These are phyloP conservation scores for Cyclostephanos tholiformis DNA, from an alignment of 108 stramenopile genomes.

Conservation along the genomic window DNA sequence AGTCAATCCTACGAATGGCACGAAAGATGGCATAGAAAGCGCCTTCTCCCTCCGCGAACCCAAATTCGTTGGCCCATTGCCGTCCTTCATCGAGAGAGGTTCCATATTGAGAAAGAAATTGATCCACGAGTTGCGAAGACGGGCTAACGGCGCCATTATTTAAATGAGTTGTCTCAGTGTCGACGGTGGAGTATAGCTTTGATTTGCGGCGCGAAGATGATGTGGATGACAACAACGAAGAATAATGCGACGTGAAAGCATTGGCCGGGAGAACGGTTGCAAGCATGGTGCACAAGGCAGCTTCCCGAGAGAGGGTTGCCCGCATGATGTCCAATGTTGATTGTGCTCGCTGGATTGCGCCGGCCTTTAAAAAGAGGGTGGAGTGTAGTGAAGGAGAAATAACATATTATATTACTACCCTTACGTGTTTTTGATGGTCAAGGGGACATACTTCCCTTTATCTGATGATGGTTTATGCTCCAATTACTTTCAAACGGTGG, in stretches of 20 bases:
- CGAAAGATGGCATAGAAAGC: conserved; percentile 69
- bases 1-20: conserved; percentile 52
- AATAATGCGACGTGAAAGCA: conserved; percentile 2
- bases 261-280: background rate
- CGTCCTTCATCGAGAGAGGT: conserved; percentile 32
- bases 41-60: conserved; percentile 39
- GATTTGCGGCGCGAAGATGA: conserved; percentile 10
- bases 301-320: background rate
- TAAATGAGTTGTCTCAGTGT: background rate
- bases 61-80: conserved; percentile 68
- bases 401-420: too few relatives aligned
- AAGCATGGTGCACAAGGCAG: background rate
- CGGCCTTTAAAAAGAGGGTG: background rate
- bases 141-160: conserved; percentile 11
- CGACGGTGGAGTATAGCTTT: conserved; percentile 16
- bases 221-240: conserved; percentile 7
- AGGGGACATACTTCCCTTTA: too few relatives aligned
- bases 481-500: too few relatives aligned
- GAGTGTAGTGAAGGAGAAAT: background rate
- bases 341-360: conserved; percentile 1
- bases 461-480: too few relatives aligned
- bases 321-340: background rate
- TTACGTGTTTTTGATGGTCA: too few relatives aligned
- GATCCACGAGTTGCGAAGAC: conserved; percentile 11
- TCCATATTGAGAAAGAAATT: conserved; percentile 28